A percentile compares a stretch with the other conserved stretches of the same genome.
phyloP scores from a whole-genome alignment of 2,329 filamentous ascomycete genomes.

The Arachnomyces sp. region DNA sequence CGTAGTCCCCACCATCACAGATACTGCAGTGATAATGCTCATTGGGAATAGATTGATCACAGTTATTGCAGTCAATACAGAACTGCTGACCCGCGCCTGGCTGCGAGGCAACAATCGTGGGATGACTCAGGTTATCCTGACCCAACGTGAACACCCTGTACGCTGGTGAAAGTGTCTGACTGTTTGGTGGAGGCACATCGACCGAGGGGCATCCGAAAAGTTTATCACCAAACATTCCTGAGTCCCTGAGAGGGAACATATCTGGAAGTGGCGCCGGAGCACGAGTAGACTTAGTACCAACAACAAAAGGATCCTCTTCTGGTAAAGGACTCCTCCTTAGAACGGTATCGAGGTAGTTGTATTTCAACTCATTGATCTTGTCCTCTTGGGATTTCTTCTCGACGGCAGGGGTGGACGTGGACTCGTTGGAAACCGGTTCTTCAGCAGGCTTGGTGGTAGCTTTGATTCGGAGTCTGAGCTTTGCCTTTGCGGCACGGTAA shows the following conservation, averaged over 20 bases:
- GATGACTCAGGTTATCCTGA: slow-evolving; percentile 22
- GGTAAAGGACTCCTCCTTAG: slow-evolving; percentile 18
- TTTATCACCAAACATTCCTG: too few relatives aligned
- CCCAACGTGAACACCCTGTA: slow-evolving; percentile 22
- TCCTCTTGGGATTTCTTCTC: slow-evolving; percentile 13
- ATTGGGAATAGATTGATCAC: slow-evolving; percentile 67
- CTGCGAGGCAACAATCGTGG: slow-evolving; percentile 26
- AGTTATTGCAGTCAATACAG: slow-evolving; percentile 90
- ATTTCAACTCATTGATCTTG: slow-evolving; percentile 19
- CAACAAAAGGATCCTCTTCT: too few relatives aligned
- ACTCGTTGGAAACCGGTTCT: slow-evolving; percentile 11
- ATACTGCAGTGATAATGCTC: slow-evolving; percentile 90
- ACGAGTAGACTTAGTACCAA: too few relatives aligned
- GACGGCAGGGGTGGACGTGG: slow-evolving; percentile 2
- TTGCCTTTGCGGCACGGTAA: slow-evolving; percentile 92
- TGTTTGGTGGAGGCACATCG: too few relatives aligned
- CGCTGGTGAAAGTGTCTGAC: slow-evolving; percentile 11
- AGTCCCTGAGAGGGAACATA: too few relatives aligned
- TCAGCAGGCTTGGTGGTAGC: slow-evolving; percentile 43
- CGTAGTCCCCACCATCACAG: slow-evolving; percentile 89
- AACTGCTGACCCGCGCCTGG: slow-evolving; percentile 44
- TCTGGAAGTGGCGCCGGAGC: too few relatives aligned
- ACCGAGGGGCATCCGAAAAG: too few relatives aligned
- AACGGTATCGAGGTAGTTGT: slow-evolving; percentile 37
- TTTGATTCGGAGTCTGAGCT: slow-evolving; percentile 89